Percentiles rank a stretch among this genome's conserved stretches.
These are phyloP conservation scores for Suhomyces bokatorum DNA, from an alignment of 1,139 yeast genomes.

Conservation along the genomic window DNA sequence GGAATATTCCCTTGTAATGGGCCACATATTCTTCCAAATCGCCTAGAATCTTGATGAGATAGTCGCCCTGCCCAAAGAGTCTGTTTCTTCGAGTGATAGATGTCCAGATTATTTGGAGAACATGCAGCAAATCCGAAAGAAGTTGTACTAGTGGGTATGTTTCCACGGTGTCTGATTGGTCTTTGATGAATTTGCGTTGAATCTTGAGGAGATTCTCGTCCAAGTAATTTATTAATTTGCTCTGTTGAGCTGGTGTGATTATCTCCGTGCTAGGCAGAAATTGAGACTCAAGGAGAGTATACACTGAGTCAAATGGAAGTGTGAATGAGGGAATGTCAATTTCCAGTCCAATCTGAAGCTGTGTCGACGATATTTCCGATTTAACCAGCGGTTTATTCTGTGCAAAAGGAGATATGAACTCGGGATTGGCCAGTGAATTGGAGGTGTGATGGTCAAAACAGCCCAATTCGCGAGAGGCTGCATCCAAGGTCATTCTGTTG, in stretches of 20 bases:
- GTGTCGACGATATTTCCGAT: too few species aligned
- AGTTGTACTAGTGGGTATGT: slow-evolving; percentile 21
- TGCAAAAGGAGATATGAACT: too few species aligned
- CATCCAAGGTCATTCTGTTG: too few species aligned
- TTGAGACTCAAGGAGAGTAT: slow-evolving; percentile 16
- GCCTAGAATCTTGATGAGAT: slow-evolving; percentile 60
- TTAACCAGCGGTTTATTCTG: too few species aligned
- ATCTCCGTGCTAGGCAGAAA: slow-evolving; percentile 10
- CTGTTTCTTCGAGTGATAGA: slow-evolving; percentile 21
- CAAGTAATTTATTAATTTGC: slow-evolving; percentile 57
- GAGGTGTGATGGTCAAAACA: too few species aligned
- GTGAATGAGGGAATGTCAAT: slow-evolving; percentile 21
- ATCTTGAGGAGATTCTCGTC: slow-evolving; percentile 59
- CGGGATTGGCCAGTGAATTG: too few species aligned
- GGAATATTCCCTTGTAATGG: slow-evolving; percentile 34
- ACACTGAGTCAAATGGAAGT: slow-evolving; percentile 32
- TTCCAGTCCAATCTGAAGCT: background rate
- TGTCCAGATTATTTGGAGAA: slow-evolving; percentile 21
- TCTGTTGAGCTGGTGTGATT: slow-evolving; percentile 48
- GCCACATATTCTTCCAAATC: slow-evolving; percentile 63
- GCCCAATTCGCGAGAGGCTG: too few species aligned
- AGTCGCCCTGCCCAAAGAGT: slow-evolving; percentile 59
- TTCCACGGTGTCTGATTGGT: slow-evolving; percentile 41
- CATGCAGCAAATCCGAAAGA: slow-evolving; percentile 16
- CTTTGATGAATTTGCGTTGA: slow-evolving; percentile 66